Conservation (phyloP, 2,329 filamentous ascomycete genomes). For the Pseudocercospora ulei region DNA sequence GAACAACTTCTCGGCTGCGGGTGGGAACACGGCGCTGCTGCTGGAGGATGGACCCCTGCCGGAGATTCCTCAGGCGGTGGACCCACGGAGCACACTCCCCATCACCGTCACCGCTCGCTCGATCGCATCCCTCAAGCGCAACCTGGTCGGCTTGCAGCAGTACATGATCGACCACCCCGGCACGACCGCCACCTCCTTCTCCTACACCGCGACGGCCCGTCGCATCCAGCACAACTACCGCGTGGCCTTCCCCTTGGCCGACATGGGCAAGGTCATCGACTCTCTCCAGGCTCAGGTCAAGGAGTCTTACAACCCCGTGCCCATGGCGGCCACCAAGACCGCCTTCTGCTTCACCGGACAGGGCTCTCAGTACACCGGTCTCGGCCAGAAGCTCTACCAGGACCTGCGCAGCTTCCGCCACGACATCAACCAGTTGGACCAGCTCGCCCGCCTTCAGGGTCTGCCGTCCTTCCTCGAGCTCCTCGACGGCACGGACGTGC, state of each 20-base stretch:
- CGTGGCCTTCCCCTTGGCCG: constrained; percentile 41
- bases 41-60: constrained; percentile 44
- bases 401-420: constrained; percentile 42
- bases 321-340: constrained; percentile 45
- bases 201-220: constrained; percentile 46
- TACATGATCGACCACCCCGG: constrained; percentile 41
- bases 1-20: constrained; percentile 48
- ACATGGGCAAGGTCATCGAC: constrained; percentile 42
- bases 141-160: constrained; percentile 42
- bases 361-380: constrained; percentile 46
- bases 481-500: constrained; percentile 42
- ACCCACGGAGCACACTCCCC: constrained; percentile 42
- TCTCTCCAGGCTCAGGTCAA: constrained; percentile 42
- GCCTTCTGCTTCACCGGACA: constrained; percentile 48
- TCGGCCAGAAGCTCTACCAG: constrained; percentile 44
- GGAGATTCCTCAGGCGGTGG: constrained; percentile 36
- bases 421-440: constrained; percentile 45
- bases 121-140: constrained; percentile 45
- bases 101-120: constrained; percentile 45
- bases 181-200: constrained; percentile 42
- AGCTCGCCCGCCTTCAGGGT: constrained; percentile 40
- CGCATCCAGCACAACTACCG: constrained; percentile 48
- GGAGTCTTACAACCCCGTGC: constrained; percentile 45
- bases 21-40: constrained; percentile 47
- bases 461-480: constrained; percentile 45